Evolutionary conservation across 306 rosid species (phyloP).

Genomic region (Cicer chorassanicum): DNA sequence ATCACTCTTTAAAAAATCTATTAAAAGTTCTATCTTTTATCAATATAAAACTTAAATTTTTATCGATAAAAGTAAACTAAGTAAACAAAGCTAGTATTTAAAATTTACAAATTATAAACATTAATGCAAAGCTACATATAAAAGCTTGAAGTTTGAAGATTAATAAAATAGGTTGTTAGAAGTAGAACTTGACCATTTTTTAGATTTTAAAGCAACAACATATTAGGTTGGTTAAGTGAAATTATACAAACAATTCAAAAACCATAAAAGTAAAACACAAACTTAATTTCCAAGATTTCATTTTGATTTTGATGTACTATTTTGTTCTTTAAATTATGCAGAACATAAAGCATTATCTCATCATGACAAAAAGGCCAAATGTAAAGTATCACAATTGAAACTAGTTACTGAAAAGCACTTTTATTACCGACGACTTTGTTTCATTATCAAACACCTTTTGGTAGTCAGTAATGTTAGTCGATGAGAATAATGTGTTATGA

Average conservation of each 20-base stretch:
- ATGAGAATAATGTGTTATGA: background rate
- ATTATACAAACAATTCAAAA: background rate
- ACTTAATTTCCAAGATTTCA: slow-evolving; percentile 9
- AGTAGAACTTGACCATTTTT: background rate
- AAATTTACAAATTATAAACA: too few relatives aligned
- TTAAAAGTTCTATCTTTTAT: too few relatives aligned
- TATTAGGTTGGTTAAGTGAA: background rate
- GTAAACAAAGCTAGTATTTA: too few relatives aligned
- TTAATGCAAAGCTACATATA: too few relatives aligned
- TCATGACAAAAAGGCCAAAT: slow-evolving; percentile 24
- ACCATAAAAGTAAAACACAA: slow-evolving; percentile 10
- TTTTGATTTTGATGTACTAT: background rate
- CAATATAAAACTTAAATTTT: too few relatives aligned
- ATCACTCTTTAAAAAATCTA: too few relatives aligned
- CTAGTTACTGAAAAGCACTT: too few relatives aligned
- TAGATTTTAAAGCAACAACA: background rate
- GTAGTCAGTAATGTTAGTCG: too few relatives aligned
- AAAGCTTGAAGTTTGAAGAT: background rate
- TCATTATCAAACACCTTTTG: too few relatives aligned
- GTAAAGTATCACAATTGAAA: background rate
- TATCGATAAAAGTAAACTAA: too few relatives aligned
- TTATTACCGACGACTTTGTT: too few relatives aligned
- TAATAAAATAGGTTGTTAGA: background rate
- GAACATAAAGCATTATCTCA: background rate
- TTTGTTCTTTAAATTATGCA: slow-evolving; percentile 23